Evolutionary conservation across 2,329 filamentous ascomycete genomes (phyloP), one percentile per base, ranked within the genome.

Genomic region (Biscogniauxia sp.): DNA sequence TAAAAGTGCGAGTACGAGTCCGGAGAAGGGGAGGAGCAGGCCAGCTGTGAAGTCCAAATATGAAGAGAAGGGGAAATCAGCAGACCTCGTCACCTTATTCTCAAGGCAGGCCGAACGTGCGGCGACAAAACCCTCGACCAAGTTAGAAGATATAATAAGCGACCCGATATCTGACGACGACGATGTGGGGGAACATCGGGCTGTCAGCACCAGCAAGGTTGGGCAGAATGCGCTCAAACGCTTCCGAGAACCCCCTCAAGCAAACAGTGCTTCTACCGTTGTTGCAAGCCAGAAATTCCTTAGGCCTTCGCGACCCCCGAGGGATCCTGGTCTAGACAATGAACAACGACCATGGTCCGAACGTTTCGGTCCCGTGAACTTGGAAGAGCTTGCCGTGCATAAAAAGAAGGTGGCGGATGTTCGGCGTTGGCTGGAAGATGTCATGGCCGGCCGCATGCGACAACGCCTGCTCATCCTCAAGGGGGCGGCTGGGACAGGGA

Each of bases 391-490:
- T 53, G 94, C 90, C 0, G 94, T 99, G 19, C 93, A 99, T 75
- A 97, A 96, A 79, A 95, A 86, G 69, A 99, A 99, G 75, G 91
- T 98, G 5, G 78, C 86, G 1, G 93, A 98, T 76, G 93, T 98
- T 53, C 85, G 88, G 61, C 82, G 78, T 61, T 98, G 95, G 93
- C 78, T 99, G 37, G 86, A 90, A 51, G 85, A 88, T 70, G 91
- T 92, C 19, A 84, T 92, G 63, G 74, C 76, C 25, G 90, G 91
- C 17, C 79, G 80, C 45, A 76, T 84, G 74, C 80, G 84, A 61
- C 87, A 96, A 79, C 85, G 90, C 62, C 73, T 97, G 60, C 82
- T 97, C 60, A 82, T 99, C 26, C 80, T 99, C 51, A 97, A 96
- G 75, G 95, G 95, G 11, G 88, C 93, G 37, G 93, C 95, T 51